phyloP scores from a whole-genome alignment of 129 eudicot genomes.

The Smallanthus sonchifolius region DNA sequence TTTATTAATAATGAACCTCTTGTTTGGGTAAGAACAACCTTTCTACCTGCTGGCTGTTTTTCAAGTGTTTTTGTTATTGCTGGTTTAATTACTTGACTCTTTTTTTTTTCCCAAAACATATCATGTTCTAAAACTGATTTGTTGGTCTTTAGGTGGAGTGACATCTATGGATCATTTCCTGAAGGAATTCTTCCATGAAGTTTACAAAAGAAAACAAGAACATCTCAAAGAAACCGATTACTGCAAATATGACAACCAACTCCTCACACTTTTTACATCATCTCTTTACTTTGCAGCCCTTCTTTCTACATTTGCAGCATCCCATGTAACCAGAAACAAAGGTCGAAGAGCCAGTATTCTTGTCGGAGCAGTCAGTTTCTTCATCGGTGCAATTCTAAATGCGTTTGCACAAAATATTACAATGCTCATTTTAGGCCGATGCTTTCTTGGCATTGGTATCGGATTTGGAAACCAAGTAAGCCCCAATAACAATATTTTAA shows the following conservation, averaged over 20 bases:
- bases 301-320: slow-evolving; percentile 66
- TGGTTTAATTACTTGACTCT: neutral
- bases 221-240: slow-evolving; percentile 76
- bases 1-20: neutral
- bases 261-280: slow-evolving; percentile 84
- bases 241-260: slow-evolving; percentile 81
- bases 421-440: slow-evolving; percentile 70
- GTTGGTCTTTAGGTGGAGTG: slow-evolving; percentile 64
- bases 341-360: slow-evolving; percentile 78
- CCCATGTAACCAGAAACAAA: slow-evolving; percentile 56
- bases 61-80: neutral
- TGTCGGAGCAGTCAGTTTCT: slow-evolving; percentile 69
- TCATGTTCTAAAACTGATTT: slow-evolving; percentile 36
- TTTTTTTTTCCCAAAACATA: slow-evolving; percentile 27
- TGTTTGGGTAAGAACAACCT: slow-evolving; percentile 23
- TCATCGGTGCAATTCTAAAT: slow-evolving; percentile 58
- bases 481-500: neutral
- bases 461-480: slow-evolving; percentile 88
- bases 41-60: slow-evolving; percentile 43
- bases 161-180: slow-evolving; percentile 92
- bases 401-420: slow-evolving; percentile 61
- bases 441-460: slow-evolving; percentile 73
- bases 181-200: slow-evolving; percentile 63
- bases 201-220: slow-evolving; percentile 58
- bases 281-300: slow-evolving; percentile 81